Percentiles rank a stretch among this genome's conserved stretches.
These are phyloP conservation scores for Russula emetica DNA, from an alignment of 768 basidiomycete genomes.

Conservation along the genomic window DNA sequence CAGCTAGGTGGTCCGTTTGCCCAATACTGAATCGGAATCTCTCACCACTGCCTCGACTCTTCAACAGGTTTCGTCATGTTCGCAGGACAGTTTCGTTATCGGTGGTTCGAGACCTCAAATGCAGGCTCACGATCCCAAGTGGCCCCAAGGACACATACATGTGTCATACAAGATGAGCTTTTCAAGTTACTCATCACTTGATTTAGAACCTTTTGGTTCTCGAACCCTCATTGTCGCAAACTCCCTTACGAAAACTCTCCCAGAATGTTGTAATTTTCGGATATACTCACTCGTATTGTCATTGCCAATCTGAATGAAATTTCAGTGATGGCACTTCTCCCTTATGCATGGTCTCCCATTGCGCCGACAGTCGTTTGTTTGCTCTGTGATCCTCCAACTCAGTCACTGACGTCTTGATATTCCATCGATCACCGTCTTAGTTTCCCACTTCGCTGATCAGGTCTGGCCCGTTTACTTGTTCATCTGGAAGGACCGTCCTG, in stretches of 20 bases:
- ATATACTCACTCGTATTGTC: background rate
- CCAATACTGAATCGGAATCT: background rate
- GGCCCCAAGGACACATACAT: background rate
- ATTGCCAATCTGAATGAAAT: background rate
- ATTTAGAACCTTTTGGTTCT: background rate
- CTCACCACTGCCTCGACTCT: background rate
- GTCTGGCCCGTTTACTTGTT: slow-evolving; percentile 9
- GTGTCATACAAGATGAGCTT: background rate
- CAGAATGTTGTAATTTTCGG: background rate
- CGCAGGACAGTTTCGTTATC: background rate
- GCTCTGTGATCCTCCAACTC: background rate
- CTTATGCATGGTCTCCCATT: background rate
- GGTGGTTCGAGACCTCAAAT: slow-evolving; percentile 1
- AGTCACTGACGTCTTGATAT: background rate
- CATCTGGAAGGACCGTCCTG: background rate
- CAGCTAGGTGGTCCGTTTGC: background rate
- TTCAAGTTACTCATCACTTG: slow-evolving; percentile 3
- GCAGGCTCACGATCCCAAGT: background rate
- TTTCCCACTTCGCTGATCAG: background rate
- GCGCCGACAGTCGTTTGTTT: background rate
- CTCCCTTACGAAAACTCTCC: background rate
- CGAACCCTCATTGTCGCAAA: background rate
- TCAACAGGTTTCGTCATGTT: background rate
- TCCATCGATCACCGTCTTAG: background rate
- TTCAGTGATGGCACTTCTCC: background rate